Evolutionary conservation across 208 protist genomes (phyloP).

Genomic region (Trypanosoma lewisi): DNA sequence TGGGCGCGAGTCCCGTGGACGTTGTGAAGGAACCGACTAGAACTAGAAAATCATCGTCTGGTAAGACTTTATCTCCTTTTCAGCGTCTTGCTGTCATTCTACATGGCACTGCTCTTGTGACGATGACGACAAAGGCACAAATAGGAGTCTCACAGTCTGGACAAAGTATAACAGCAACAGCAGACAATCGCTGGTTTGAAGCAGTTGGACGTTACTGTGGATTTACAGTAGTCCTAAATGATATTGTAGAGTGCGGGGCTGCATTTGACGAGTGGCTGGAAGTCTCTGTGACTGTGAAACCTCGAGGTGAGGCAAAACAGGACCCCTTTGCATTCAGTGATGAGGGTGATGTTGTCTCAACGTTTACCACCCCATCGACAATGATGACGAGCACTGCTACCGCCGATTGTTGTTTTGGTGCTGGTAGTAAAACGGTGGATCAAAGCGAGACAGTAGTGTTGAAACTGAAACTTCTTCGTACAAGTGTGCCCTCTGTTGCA

Average conservation of each 20-base stretch:
- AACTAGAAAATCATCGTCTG: background rate
- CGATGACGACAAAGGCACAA: constrained; percentile 69
- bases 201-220: constrained; percentile 59
- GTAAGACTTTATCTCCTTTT: background rate
- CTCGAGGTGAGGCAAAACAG: background rate
- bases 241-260: constrained; percentile 58
- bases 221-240: constrained; percentile 45
- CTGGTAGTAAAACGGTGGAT: no score
- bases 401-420: no score
- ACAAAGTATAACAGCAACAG: constrained; percentile 5
- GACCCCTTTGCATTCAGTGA: background rate
- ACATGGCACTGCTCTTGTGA: constrained; percentile 70
- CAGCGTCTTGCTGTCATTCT: constrained; percentile 46
- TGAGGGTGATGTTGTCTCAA: background rate
- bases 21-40: background rate
- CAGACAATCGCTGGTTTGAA: constrained; percentile 57
- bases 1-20: constrained; percentile 2
- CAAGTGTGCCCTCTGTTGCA: constrained; percentile 14
- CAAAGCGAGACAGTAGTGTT: background rate
- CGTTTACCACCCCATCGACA: no score
- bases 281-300: constrained; percentile 30
- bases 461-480: constrained; percentile 21
- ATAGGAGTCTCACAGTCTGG: constrained; percentile 24
- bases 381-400: no score
- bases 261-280: constrained; percentile 50